Base-by-base conservation (phyloP, 2,329 filamentous ascomycete genomes). In the Lojkania enalia region DNA sequence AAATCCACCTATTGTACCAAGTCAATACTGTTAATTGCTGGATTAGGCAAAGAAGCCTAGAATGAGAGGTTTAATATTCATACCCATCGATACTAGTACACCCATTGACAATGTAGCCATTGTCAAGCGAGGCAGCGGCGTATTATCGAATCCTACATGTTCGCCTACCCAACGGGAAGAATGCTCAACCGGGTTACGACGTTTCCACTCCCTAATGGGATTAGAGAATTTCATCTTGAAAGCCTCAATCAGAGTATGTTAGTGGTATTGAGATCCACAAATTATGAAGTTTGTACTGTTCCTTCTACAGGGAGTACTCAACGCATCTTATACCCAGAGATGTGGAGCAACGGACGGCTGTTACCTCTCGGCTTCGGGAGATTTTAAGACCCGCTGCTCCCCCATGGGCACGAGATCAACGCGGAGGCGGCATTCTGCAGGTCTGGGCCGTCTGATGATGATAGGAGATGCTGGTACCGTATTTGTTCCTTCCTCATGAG, bases 81-180 rank as follows among this genome's bases (percentile, higher is more conserved):
- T 44, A 49, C 62, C 62, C 60, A 66, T 63, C 4, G 62, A 66
- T 4, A 64, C 59, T 37, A 66, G 39, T 2, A 66, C 37, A 1
- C 55, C 61, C 62, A 64, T 66, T 27, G 44, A 51, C 13, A 61
- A 47, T 2, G 48, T 42, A 23, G 44, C 45, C 48, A 45, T 50
- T 14, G 60, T 61, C 27, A 61, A 20, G 27, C 57, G 48, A 14
- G 56, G 58, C 14, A 63, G 44, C 15, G 59, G 59, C 4, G 43
- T 48, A 20, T 49, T 56, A 27, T 63, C 58, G 27, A 55, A 62
- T 9, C 54, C 59, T 25, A 35, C 54, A 46, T 61, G 58, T 32
- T 60, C 48, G 4, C 42, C 53, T 11, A 54, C 48, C 44, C 47
- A 51, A 20, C 44, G 31, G 13, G 51, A 52, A 6, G 42, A 48